Evolutionary conservation across 805 yeast species (phyloP), one percentile per base, ranked within the genome.

Genomic region (Candida michaelii): DNA sequence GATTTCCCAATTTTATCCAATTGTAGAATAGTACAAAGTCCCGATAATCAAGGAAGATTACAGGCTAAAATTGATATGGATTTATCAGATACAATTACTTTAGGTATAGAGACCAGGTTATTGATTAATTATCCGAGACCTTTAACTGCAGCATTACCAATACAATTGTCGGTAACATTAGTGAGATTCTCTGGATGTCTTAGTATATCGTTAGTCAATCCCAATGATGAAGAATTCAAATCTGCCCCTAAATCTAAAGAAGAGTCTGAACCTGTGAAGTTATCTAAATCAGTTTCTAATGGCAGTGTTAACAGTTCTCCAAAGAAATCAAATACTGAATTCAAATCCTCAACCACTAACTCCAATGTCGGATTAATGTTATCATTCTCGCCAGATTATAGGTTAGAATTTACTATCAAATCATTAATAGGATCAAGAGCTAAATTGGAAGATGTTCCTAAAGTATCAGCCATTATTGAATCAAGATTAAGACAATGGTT

Each of bases 1-100:
- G 97, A 90, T 62, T 93, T 83, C 59, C 99, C 99, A 3, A 87
- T 93, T 39, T 87, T 93, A 59, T 86, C 96, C 43, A 93, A 93
- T 57, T 93, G 99, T 63, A 75, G 95, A 38, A 86, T 93, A 29
- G 74, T 73, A 48, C 81, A 80, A 46, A 74, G 77, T 42, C 75
- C 76, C 16, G 79, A 75, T 43, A 69, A 69, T 1, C 71, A 77
- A 15, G 69, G 81, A 13, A 64, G 82, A 32, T 56, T 79, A 33
- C 96, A 89, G 58, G 96, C 96, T 1, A 87, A 85, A 52, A 89
- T 90, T 24, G 96, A 90, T 61, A 95, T 90, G 25, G 96, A 89
- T 59, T 71, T 90, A 36, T 80, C 90, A 11, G 97, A 90, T 56
- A 83, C 96, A 4, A 66, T 90, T 27, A 87, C 96, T 0, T 67